These are phyloP conservation scores for Saccharomyces hybrid DNA, from an alignment of 1,139 yeast genomes.

Conservation along the genomic window DNA sequence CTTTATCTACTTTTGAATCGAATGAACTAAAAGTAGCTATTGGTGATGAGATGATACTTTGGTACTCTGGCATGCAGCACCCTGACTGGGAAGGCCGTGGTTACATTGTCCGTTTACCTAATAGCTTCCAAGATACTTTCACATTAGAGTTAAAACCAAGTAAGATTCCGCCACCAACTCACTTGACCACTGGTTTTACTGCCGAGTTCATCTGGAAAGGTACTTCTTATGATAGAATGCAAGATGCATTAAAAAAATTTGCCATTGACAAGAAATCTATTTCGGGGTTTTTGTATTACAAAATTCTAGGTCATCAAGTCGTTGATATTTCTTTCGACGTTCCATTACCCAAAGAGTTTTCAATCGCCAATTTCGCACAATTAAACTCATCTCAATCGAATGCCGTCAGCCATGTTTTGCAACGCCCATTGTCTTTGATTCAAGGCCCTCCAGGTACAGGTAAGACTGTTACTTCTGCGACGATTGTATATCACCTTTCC, in stretches of 20 bases:
- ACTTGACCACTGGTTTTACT: slow-evolving; percentile 59
- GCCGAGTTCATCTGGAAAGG: slow-evolving; percentile 92
- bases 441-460: slow-evolving; percentile 98
- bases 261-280: slow-evolving; percentile 68
- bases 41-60: slow-evolving; percentile 72
- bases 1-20: slow-evolving; percentile 58
- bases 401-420: slow-evolving; percentile 68
- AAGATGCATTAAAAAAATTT: slow-evolving; percentile 60
- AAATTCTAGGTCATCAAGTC: slow-evolving; percentile 75
- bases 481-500: slow-evolving; percentile 71
- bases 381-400: slow-evolving; percentile 70
- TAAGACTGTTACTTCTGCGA: slow-evolving; percentile 88
- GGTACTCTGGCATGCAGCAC: slow-evolving; percentile 47
- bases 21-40: slow-evolving; percentile 67
- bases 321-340: slow-evolving; percentile 55
- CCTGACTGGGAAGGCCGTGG: slow-evolving; percentile 67
- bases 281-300: slow-evolving; percentile 70
- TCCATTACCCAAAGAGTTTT: slow-evolving; percentile 50
- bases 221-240: slow-evolving; percentile 77
- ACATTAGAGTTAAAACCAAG: slow-evolving; percentile 57
- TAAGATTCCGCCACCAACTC: slow-evolving; percentile 37
- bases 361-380: slow-evolving; percentile 60
- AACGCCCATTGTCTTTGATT: slow-evolving; percentile 71
- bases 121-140: slow-evolving; percentile 58
- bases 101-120: slow-evolving; percentile 64